These are phyloP conservation scores for Hypoxylon sp. DNA, from an alignment of 2,329 filamentous ascomycete genomes.

Conservation along the genomic window DNA sequence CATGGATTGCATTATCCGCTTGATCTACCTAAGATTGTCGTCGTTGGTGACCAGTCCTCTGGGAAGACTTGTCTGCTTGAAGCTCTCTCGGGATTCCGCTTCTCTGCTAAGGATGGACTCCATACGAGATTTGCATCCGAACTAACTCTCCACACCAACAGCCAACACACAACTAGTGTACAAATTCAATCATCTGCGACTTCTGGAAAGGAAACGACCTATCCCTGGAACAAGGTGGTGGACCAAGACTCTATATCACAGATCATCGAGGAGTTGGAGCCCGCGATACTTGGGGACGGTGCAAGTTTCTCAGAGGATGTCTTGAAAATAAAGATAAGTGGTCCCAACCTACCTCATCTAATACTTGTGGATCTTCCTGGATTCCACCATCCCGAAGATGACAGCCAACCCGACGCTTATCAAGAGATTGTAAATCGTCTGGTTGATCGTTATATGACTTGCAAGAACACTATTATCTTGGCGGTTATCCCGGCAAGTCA, in stretches of 20 bases:
- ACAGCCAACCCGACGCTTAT: constrained; percentile 53
- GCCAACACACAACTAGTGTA: constrained; percentile 58
- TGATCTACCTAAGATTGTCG: constrained; percentile 68
- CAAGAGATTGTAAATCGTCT: constrained; percentile 56
- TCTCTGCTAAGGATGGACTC: constrained; percentile 68
- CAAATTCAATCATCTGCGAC: constrained; percentile 55
- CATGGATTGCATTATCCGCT: constrained; percentile 65
- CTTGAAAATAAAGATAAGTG: constrained; percentile 63
- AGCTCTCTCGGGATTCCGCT: constrained; percentile 73
- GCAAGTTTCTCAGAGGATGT: constrained; percentile 63
- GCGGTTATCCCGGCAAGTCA: constrained; percentile 66
- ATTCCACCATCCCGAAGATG: constrained; percentile 55
- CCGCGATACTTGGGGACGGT: constrained; percentile 59
- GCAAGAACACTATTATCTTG: constrained; percentile 71
- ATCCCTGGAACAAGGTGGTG: constrained; percentile 57
- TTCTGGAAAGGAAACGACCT: constrained; percentile 38
- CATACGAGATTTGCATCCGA: constrained; percentile 76
- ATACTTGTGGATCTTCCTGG: constrained; percentile 71
- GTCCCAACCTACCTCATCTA: constrained; percentile 62
- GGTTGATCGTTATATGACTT: constrained; percentile 69
- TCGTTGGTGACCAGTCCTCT: constrained; percentile 72
- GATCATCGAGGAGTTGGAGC: constrained; percentile 68
- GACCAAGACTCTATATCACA: constrained; percentile 59
- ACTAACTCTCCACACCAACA: constrained; percentile 65
- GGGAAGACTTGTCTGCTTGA: constrained; percentile 77